Percentiles rank a stretch among this genome's conserved stretches.
Conservation (phyloP, 352 stramenopile species). For the Aphanomyces euteiches region DNA sequence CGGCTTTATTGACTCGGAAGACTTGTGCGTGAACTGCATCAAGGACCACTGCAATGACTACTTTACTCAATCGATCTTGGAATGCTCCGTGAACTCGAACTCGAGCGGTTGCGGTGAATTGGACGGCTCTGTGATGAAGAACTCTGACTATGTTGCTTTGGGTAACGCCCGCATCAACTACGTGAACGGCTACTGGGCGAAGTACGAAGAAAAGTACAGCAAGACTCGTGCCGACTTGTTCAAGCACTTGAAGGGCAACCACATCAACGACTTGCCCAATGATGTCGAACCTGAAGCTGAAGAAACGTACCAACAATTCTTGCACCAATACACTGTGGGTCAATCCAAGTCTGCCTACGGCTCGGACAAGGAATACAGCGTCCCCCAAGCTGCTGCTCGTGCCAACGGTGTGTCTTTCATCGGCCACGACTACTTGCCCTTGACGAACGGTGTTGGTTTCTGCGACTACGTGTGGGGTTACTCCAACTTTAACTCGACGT, state of each 20-base stretch:
- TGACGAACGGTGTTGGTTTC: constrained; percentile 64
- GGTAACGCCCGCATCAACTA: neutral
- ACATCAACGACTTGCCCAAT: constrained; percentile 44
- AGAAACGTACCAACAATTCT: constrained; percentile 52
- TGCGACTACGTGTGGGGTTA: constrained; percentile 65
- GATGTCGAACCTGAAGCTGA: constrained; percentile 38
- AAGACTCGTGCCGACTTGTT: constrained; percentile 40
- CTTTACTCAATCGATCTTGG: constrained; percentile 51
- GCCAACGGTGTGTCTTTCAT: constrained; percentile 53
- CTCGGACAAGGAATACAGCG: neutral
- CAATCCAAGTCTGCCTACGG: neutral
- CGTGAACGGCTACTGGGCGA: constrained; percentile 11
- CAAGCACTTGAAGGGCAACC: constrained; percentile 50
- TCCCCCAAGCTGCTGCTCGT: constrained; percentile 38
- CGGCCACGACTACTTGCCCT: constrained; percentile 50
- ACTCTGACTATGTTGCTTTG: neutral
- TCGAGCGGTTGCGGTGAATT: constrained; percentile 58
- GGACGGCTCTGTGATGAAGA: constrained; percentile 46
- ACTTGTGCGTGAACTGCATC: constrained; percentile 62
- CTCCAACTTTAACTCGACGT: constrained; percentile 69
- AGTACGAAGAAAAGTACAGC: neutral
- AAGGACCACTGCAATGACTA: constrained; percentile 54
- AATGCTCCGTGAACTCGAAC: constrained; percentile 46
- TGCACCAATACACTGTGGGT: constrained; percentile 50
- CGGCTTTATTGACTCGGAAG: constrained; percentile 53